Evolutionary conservation across 495 filamentous ascomycete genomes (phyloP).

Genomic region (Xylaria intraflava): DNA sequence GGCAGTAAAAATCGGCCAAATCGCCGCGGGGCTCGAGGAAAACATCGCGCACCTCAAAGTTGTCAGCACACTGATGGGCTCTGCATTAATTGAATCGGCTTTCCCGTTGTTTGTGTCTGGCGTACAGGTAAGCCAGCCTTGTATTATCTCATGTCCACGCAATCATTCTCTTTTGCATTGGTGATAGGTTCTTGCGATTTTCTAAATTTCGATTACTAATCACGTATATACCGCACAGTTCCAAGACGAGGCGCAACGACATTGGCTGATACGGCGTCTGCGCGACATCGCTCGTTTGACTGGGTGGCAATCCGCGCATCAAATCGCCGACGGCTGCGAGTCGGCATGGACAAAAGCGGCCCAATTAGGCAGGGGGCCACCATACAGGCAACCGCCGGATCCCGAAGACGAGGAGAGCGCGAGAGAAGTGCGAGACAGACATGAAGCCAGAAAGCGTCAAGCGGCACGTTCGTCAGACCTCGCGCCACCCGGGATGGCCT

Average conservation of each 20-base stretch:
- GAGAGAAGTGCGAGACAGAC: conserved; percentile 13
- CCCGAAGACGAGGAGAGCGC: conserved; percentile 18
- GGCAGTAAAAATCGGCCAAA: conserved; percentile 71
- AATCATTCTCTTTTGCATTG: background rate
- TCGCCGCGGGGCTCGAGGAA: conserved; percentile 73
- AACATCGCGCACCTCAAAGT: conserved; percentile 47
- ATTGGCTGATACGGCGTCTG: conserved; percentile 67
- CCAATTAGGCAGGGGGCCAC: conserved; percentile 65
- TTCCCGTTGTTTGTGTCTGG: conserved; percentile 81
- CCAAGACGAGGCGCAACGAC: conserved; percentile 60
- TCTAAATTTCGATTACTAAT: conserved; percentile 1
- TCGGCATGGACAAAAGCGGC: conserved; percentile 69
- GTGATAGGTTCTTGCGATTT: no score
- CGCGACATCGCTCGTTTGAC: conserved; percentile 71
- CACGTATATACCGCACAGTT: conserved; percentile 46
- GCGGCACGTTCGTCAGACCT: conserved; percentile 3
- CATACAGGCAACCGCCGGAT: conserved; percentile 52
- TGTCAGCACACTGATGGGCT: conserved; percentile 74
- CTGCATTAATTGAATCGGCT: conserved; percentile 70
- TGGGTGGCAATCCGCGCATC: conserved; percentile 75
- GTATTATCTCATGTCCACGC: background rate
- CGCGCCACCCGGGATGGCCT: conserved; percentile 19
- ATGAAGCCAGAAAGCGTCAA: conserved; percentile 7
- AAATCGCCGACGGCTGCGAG: conserved; percentile 80
- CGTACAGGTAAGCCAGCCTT: conserved; percentile 45